Conservation (phyloP, 2,329 filamentous ascomycete species). For the Arachnomyces sp. region DNA sequence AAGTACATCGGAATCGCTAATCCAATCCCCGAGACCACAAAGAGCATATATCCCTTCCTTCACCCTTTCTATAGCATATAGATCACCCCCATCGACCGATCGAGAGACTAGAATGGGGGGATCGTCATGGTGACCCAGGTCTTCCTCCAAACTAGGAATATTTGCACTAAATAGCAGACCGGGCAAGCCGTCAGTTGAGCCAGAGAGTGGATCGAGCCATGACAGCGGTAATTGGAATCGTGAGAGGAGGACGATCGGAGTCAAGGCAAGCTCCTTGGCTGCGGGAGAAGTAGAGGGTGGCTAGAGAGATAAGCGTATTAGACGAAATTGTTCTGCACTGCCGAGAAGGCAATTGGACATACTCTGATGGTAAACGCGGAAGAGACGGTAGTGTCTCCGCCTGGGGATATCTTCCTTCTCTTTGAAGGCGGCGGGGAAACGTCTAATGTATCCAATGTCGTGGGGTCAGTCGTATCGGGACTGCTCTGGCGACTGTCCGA, state of each 20-base stretch:
- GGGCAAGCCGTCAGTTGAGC: constrained; percentile 19
- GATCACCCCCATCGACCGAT: constrained; percentile 16
- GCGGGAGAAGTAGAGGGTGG: constrained; percentile 29
- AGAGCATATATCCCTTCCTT: constrained; percentile 35
- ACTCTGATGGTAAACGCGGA: constrained; percentile 25
- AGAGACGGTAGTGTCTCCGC: constrained; percentile 12
- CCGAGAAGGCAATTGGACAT: constrained; percentile 6
- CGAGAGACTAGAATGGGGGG: constrained; percentile 28
- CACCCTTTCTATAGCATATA: constrained; percentile 34
- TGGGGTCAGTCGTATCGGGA: constrained; percentile 28
- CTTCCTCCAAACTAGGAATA: constrained; percentile 28
- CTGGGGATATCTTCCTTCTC: constrained; percentile 26
- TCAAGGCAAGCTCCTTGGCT: constrained; percentile 26
- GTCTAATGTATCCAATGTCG: constrained; percentile 25
- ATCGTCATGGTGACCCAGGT: constrained; percentile 17
- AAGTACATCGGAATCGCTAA: constrained; percentile 32
- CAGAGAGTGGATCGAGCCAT: constrained; percentile 30
- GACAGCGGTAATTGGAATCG: constrained; percentile 31
- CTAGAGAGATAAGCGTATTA: constrained; percentile 14
- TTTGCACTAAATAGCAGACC: constrained; percentile 33
- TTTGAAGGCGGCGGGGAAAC: constrained; percentile 21
- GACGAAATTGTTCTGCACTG: not conserved
- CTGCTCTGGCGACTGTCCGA: constrained; percentile 23
- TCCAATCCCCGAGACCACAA: constrained; percentile 24
- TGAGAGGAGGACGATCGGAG: constrained; percentile 29